These are phyloP conservation scores for Verruconis gallopava DNA, from an alignment of 2,329 filamentous ascomycete species.

Conservation along the genomic window DNA sequence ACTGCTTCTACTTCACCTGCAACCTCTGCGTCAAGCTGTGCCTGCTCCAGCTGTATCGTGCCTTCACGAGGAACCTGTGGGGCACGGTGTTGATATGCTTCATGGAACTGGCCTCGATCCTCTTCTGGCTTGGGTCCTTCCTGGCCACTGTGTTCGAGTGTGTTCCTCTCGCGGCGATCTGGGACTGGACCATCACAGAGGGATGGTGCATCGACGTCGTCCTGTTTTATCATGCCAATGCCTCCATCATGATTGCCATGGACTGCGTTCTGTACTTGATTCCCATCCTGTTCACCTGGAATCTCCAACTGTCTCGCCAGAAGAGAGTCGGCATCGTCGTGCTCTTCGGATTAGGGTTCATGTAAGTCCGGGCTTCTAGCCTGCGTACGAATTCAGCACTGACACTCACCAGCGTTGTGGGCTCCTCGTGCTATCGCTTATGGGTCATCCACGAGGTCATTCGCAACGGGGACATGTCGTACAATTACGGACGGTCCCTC, in stretches of 20 bases:
- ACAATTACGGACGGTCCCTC: conserved; percentile 19
- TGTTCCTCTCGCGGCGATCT: conserved; percentile 22
- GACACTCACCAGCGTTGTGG: conserved; percentile 16
- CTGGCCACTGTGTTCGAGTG: conserved; percentile 25
- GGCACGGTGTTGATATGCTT: conserved; percentile 19
- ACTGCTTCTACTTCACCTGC: conserved; percentile 27
- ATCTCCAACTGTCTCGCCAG: conserved; percentile 19
- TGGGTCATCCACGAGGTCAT: conserved; percentile 18
- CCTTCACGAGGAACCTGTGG: conserved; percentile 20
- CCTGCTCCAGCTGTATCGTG: conserved; percentile 27
- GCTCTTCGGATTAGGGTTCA: conserved; percentile 21
- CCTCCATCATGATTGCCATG: conserved; percentile 25
- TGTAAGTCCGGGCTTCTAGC: conserved; percentile 15
- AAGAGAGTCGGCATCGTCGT: conserved; percentile 23
- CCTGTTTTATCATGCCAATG: conserved; percentile 21
- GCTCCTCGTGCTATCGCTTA: conserved; percentile 18
- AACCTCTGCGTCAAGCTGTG: conserved; percentile 30
- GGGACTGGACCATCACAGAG: conserved; percentile 14
- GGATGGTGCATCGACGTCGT: conserved; percentile 24
- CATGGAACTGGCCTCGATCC: conserved; percentile 22
- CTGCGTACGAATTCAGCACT: neutral
- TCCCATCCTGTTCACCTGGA: conserved; percentile 26
- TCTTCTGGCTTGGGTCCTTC: conserved; percentile 23
- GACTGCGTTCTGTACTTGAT: conserved; percentile 26
- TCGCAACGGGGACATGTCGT: conserved; percentile 17